Evolutionary conservation across 352 stramenopile genomes (phyloP), one percentile per base, ranked within the genome.

Genomic region (Phytophthora vignae): DNA sequence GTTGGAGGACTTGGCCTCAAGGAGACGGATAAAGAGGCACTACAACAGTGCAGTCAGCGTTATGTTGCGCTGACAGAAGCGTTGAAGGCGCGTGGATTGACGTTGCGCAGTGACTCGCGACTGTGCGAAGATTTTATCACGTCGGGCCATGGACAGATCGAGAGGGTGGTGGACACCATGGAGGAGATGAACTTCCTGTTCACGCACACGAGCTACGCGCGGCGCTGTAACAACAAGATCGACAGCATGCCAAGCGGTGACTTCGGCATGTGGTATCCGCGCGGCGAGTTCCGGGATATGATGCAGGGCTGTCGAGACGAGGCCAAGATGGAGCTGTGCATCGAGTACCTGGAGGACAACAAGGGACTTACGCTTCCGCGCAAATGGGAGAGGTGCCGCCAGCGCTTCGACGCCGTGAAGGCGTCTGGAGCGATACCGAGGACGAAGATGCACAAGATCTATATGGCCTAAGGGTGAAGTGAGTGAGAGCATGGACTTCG

Each of bases 101-200:
- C 56, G 12, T 53, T 76, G 29, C 64, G 64, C 1, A 25, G n/a
- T n/a, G 63, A 73, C 50, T 76, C 64, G 4, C 31, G 19, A 33
- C 36, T 69, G 1, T 73, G 69, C 38, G 49, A 56, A 8, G 17
- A 55, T 15, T 56, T 54, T 42, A 52, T 68, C 38, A 54, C 17
- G 3, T 12, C 11, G 15, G 67, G 56, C 0, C 7, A 1, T 14
- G 46, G 62, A 22, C 19, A 9, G 1, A 22, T 73, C 10, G 31
- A 11, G 25, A 22, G 5, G 2, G 53, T 79, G 15, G 62, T 73
- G 10, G 67, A 76, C 22, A 73, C 53, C 0, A 69, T 79, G 63
- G 71, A 73, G 31, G 67, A 79, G 27, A 75, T 76, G 67, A 63
- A 31, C 5, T 79, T 78, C 44, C 55, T 78, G 9, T 74, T 66